phyloP scores from a whole-genome alignment of 1,284 basidiomycete genomes.

The Filobasidium uniguttulatum region DNA sequence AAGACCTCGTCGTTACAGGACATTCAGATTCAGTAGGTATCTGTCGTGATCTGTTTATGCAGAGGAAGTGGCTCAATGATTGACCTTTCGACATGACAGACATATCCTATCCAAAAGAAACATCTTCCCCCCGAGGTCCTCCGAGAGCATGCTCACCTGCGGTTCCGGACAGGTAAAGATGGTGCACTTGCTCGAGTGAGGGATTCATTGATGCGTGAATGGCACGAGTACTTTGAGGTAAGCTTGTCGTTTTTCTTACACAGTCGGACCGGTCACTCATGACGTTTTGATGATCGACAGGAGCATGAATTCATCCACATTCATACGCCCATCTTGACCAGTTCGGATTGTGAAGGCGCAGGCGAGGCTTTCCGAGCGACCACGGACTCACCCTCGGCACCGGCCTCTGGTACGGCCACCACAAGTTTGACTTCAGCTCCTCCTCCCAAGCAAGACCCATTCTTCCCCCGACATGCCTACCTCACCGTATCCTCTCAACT shows the following conservation, averaged over 20 bases:
- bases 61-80: neutral
- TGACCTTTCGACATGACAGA: slow-evolving; percentile 34
- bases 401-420: slow-evolving; percentile 12
- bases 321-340: slow-evolving; percentile 77
- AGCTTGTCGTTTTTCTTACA: slow-evolving; percentile 17
- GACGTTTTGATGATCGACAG: slow-evolving; percentile 36
- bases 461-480: slow-evolving; percentile 48
- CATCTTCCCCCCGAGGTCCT: slow-evolving; percentile 57
- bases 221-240: slow-evolving; percentile 57
- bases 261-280: neutral
- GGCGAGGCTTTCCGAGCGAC: slow-evolving; percentile 75
- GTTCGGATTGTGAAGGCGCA: slow-evolving; percentile 92
- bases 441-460: slow-evolving; percentile 25
- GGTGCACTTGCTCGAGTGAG: slow-evolving; percentile 63
- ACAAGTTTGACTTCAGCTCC: slow-evolving; percentile 4
- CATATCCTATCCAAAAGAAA: slow-evolving; percentile 80
- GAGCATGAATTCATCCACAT: slow-evolving; percentile 61
- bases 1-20: slow-evolving; percentile 53
- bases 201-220: slow-evolving; percentile 44
- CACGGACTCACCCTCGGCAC: slow-evolving; percentile 5
- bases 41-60: neutral
- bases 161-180: slow-evolving; percentile 57
- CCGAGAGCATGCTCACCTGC: slow-evolving; percentile 67
- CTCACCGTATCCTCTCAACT: slow-evolving; percentile 91
- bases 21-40: slow-evolving; percentile 54